Evolutionary conservation across 2,329 filamentous ascomycete genomes (phyloP).

Genomic region (Aureobasidium uvarum): DNA sequence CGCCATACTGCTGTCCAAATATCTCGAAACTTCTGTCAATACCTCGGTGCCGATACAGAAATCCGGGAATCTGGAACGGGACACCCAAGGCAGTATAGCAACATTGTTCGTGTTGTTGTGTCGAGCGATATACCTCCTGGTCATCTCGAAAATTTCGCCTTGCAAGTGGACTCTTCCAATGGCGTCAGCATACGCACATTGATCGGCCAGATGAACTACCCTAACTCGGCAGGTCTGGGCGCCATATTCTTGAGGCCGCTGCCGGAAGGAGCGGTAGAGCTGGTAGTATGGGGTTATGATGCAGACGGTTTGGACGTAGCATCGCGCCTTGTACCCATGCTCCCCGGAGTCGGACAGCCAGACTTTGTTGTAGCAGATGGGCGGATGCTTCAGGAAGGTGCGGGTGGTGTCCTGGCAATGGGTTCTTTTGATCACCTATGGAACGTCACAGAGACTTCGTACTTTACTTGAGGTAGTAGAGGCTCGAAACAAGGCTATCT

Average conservation of each 20-base stretch:
- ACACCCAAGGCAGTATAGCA: slow-evolving; percentile 40
- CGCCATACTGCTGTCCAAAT: slow-evolving; percentile 52
- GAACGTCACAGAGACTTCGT: slow-evolving; percentile 51
- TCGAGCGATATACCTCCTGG: slow-evolving; percentile 33
- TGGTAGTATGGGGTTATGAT: slow-evolving; percentile 58
- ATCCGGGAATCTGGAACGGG: slow-evolving; percentile 38
- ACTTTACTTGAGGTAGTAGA: slow-evolving; percentile 36
- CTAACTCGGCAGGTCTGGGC: slow-evolving; percentile 40
- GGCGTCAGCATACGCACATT: slow-evolving; percentile 9
- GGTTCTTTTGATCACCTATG: slow-evolving; percentile 58
- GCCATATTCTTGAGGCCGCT: slow-evolving; percentile 55
- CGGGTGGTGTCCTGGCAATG: slow-evolving; percentile 53
- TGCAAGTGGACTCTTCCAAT: slow-evolving; percentile 32
- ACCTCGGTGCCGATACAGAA: slow-evolving; percentile 54
- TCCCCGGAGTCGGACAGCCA: slow-evolving; percentile 58
- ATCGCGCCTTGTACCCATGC: slow-evolving; percentile 54
- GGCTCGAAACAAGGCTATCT: background rate
- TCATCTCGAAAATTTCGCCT: slow-evolving; percentile 35
- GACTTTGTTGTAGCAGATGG: slow-evolving; percentile 55
- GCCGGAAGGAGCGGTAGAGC: slow-evolving; percentile 49
- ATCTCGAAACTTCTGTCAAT: slow-evolving; percentile 58
- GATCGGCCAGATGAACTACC: background rate
- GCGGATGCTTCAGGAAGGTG: slow-evolving; percentile 51
- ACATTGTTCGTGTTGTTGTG: slow-evolving; percentile 46
- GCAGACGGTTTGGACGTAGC: slow-evolving; percentile 49